These are phyloP conservation scores for Suhomyces canberraensis DNA, from an alignment of 805 yeast species.

Conservation along the genomic window DNA sequence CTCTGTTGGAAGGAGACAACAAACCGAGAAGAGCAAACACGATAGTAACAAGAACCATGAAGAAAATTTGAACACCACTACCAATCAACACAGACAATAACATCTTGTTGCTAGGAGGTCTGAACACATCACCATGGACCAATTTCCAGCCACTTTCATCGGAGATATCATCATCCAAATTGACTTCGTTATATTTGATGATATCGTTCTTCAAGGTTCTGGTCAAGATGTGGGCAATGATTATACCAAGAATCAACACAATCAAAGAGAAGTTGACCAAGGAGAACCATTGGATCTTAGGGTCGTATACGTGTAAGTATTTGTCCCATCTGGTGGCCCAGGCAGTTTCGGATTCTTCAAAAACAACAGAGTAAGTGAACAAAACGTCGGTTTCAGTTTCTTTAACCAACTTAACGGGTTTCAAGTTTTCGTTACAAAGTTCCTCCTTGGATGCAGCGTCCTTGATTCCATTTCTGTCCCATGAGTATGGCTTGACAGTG, in stretches of 20 bases:
- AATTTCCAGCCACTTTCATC: constrained; percentile 98
- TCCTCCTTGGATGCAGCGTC: constrained; percentile 21
- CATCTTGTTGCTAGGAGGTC: constrained; percentile 72
- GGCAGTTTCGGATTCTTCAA: constrained; percentile 64
- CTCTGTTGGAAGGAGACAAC: constrained; percentile 91
- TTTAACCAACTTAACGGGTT: constrained; percentile 48
- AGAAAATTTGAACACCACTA: constrained; percentile 78
- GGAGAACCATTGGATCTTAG: constrained; percentile 95
- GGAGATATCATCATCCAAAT: constrained; percentile 79
- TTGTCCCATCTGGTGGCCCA: constrained; percentile 99
- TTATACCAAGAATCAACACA: constrained; percentile 70
- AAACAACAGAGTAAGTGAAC: constrained; percentile 81
- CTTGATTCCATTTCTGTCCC: constrained; percentile 28
- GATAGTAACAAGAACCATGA: constrained; percentile 71
- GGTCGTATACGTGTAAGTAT: constrained; percentile 86
- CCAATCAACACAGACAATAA: constrained; percentile 79
- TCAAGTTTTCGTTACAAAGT: constrained; percentile 29
- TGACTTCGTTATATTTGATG: constrained; percentile 82
- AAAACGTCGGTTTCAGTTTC: constrained; percentile 55
- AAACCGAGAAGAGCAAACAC: constrained; percentile 85
- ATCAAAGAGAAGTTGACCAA: constrained; percentile 80
- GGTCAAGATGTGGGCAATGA: constrained; percentile 74
- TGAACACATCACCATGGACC: constrained; percentile 91
- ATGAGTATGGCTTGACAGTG: constrained; percentile 67
- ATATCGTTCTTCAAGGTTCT: constrained; percentile 84